phyloP scores from a whole-genome alignment of 345 rosid species.

The Populus tremula region DNA sequence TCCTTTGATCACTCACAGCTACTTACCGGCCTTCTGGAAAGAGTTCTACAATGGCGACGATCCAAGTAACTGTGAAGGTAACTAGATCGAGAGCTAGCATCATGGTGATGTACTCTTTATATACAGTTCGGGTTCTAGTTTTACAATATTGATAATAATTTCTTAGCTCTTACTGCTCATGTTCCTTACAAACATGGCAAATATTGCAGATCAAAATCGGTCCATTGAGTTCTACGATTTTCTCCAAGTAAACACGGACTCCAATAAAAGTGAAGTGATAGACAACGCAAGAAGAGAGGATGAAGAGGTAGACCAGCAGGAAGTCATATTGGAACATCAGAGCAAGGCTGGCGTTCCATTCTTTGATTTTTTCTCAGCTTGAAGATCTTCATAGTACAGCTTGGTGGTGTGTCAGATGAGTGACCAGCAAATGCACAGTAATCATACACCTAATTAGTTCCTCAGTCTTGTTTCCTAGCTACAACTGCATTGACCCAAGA shows the following conservation, averaged over 20 bases:
- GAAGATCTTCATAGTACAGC: constrained; percentile 13
- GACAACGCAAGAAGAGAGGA: constrained; percentile 44
- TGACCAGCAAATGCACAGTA: neutral
- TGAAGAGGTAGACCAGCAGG: constrained; percentile 54
- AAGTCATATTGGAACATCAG: constrained; percentile 25
- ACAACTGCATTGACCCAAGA: neutral
- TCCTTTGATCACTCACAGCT: neutral
- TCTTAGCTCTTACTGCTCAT: neutral
- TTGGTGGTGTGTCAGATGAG: neutral
- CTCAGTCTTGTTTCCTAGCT: neutral
- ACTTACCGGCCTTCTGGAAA: neutral
- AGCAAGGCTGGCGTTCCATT: constrained; percentile 36
- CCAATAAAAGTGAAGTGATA: constrained; percentile 54
- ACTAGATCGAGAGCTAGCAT: neutral
- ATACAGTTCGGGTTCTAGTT: neutral
- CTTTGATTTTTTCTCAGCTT: constrained; percentile 60
- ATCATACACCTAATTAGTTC: neutral
- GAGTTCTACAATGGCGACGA: neutral
- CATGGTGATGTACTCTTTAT: neutral
- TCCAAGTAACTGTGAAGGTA: constrained; percentile 9
- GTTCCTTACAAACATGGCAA: neutral
- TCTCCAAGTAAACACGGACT: constrained; percentile 64
- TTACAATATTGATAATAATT: neutral
- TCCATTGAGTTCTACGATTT: constrained; percentile 61
- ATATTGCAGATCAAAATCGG: constrained; percentile 35